phyloP scores from a whole-genome alignment of 768 basidiomycete genomes.

The Gymnopilus dilepis region DNA sequence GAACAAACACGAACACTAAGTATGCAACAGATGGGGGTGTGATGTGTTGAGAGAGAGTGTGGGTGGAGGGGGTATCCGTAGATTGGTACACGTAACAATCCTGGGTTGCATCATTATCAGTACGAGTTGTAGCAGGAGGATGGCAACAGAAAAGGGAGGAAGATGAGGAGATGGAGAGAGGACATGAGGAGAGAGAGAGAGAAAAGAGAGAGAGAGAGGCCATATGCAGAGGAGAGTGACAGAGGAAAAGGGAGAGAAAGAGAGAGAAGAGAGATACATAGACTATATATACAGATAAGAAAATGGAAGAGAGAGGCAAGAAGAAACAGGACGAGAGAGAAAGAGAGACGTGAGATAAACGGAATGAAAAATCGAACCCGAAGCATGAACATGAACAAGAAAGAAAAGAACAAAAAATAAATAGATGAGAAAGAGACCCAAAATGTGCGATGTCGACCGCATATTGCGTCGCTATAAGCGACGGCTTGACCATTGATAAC shows the following conservation, averaged over 20 bases:
- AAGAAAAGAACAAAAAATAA: not conserved
- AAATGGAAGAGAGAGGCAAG: not conserved
- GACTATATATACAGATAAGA: not conserved
- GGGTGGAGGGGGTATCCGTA: not conserved
- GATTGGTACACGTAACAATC: not conserved
- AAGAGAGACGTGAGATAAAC: not conserved
- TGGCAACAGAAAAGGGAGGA: not conserved
- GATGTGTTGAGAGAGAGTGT: too few species aligned
- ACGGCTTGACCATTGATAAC: too few species aligned
- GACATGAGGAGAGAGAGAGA: not conserved
- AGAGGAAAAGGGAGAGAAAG: too few species aligned
- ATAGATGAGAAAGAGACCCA: not conserved
- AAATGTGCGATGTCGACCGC: not conserved
- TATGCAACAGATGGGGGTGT: too few species aligned
- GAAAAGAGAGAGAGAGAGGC: not conserved
- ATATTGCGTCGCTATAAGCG: not conserved
- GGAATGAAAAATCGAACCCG: not conserved
- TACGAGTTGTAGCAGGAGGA: not conserved
- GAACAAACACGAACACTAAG: too few species aligned
- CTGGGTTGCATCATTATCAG: constrained; percentile 7
- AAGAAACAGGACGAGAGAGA: too few species aligned
- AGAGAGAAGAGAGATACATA: not conserved
- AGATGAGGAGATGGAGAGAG: not conserved
- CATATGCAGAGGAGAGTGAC: not conserved
- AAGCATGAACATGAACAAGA: too few species aligned